Evolutionary conservation across 164 flowering plant species (phyloP).

Genomic region (Stephania cephalantha): DNA sequence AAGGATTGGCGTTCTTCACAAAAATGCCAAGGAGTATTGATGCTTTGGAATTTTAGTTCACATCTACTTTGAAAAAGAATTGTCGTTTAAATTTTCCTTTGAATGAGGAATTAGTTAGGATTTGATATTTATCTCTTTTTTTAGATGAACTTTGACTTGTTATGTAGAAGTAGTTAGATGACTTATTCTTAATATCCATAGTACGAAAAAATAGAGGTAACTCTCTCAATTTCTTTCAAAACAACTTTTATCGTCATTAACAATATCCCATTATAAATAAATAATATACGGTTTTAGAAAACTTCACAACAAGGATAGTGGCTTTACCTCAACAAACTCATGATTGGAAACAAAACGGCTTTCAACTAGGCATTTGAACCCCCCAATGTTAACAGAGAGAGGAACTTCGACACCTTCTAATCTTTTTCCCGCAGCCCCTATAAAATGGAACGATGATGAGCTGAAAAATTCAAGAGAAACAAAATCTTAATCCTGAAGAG

Average conservation of each 20-base stretch:
- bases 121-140: too few species aligned
- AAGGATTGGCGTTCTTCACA: too few species aligned
- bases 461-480: not conserved
- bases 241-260: not conserved
- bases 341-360: constrained; percentile 71
- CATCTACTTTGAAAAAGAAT: too few species aligned
- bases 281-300: not conserved
- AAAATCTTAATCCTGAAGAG: not conserved
- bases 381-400: constrained; percentile 48
- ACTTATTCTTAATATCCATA: too few species aligned
- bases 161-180: too few species aligned
- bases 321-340: constrained; percentile 72
- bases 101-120: too few species aligned
- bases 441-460: constrained; percentile 1
- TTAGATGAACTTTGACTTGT: too few species aligned
- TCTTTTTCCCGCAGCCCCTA: constrained; percentile 33
- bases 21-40: too few species aligned
- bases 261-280: not conserved
- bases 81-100: too few species aligned
- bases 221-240: too few species aligned
- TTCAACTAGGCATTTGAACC: constrained; percentile 50
- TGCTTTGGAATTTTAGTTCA: too few species aligned
- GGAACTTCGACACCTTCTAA: constrained; percentile 24
- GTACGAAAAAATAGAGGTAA: too few species aligned
- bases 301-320: not conserved